Percentiles rank a stretch among this genome's conserved stretches.
Conservation (phyloP, 176 grass and related monocot species). For the Aegilops umbellulata region DNA sequence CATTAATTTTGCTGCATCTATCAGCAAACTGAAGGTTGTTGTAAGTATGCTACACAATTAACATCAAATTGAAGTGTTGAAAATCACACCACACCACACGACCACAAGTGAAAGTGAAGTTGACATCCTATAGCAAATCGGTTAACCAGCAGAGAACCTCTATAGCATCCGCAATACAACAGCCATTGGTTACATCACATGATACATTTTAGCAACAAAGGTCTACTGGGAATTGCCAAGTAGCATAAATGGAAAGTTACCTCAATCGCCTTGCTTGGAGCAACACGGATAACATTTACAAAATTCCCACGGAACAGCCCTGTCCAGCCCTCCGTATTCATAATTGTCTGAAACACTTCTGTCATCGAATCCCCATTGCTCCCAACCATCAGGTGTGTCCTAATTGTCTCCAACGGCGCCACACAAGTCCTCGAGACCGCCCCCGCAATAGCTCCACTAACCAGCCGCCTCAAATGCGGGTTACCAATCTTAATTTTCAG, state of each 20-base stretch:
- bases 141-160: not conserved
- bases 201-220: not conserved
- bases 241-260: slow-evolving; percentile 30
- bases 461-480: slow-evolving; percentile 83
- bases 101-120: not conserved
- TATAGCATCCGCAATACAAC: not conserved
- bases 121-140: not conserved
- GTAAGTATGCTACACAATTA: not conserved
- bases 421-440: slow-evolving; percentile 88
- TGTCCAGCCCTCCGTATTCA: slow-evolving; percentile 77
- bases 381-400: slow-evolving; percentile 94
- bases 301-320: slow-evolving; percentile 92
- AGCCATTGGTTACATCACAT: not conserved
- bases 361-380: slow-evolving; percentile 79
- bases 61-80: not conserved
- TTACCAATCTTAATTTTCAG: slow-evolving; percentile 76
- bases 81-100: not conserved
- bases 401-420: slow-evolving; percentile 83
- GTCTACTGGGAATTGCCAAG: not conserved
- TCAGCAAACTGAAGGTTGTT: slow-evolving; percentile 2
- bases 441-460: slow-evolving; percentile 86
- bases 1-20: not conserved
- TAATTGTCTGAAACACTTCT: slow-evolving; percentile 84
- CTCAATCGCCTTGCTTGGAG: slow-evolving; percentile 99
- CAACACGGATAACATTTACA: slow-evolving; percentile 97